Evolutionary conservation across 306 rosid species (phyloP), one percentile per base, ranked within the genome.

Genomic region (Arachis hypogaea): DNA sequence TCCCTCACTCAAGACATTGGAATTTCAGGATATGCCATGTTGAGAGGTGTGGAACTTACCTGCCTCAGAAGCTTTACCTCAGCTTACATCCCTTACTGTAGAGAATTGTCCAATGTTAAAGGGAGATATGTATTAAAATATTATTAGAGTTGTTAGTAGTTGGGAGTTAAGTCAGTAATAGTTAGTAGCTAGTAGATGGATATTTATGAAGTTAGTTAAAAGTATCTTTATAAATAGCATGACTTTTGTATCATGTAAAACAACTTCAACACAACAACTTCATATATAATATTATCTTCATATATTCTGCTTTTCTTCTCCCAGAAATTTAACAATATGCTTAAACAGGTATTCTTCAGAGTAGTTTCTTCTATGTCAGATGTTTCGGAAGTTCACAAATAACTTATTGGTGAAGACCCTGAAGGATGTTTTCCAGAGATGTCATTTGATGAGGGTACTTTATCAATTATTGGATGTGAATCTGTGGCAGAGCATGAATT

Each of bases 11-110:
- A n/a, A n/a, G n/a, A n/a, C n/a, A n/a, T n/a, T n/a, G n/a, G n/a
- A n/a, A n/a, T n/a, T n/a, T n/a, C n/a, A n/a, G n/a, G n/a, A n/a
- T n/a, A n/a, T n/a, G n/a, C n/a, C n/a, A n/a, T n/a, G n/a, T n/a
- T n/a, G n/a, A n/a, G 16, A 58, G 65, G 18, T 44, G 41, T 78
- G 82, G 82, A 1, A 1, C 47, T 45, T 68, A 14, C 7, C 28
- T 46, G 61, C 56, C 4, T 9, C 29, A 29, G 8, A 57, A 44
- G 68, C 77, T 8, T 71, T 78, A 12, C 69, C 62, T 44, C 18
- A 45, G 9, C 77, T 78, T 0, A 38, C 14, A 45, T 0, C 0
- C 0, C 68, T 78, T 36, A 0, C 0, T 0, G 11, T 78, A 12
- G 0, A 0, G 1, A 0, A 1, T 11, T 78, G 82, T n/a, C 73